A percentile compares a stretch with the other conserved stretches of the same genome.
Evolutionary conservation across 2,329 filamentous ascomycete genomes (phyloP).

Genomic region (Bipolaris victoriae): DNA sequence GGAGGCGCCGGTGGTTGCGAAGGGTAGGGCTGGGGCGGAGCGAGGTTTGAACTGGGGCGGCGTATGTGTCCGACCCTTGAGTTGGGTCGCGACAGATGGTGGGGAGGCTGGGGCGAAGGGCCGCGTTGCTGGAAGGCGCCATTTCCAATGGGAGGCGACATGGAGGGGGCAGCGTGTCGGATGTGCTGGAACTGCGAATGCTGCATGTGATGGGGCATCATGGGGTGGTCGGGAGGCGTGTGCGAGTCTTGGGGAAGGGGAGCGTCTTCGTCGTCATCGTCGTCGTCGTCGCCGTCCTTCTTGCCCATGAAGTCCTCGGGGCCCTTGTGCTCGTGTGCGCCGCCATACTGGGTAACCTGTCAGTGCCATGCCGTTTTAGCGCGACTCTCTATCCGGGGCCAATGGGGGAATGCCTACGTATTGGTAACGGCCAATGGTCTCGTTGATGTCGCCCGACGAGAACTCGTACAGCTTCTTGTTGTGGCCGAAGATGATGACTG

Average conservation of each 20-base stretch:
- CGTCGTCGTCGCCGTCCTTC: conserved; percentile 73
- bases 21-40: conserved; percentile 66
- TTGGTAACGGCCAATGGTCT: conserved; percentile 86
- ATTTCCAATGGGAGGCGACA: conserved; percentile 85
- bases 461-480: conserved; percentile 99
- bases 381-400: conserved; percentile 4
- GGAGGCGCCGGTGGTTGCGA: conserved; percentile 65
- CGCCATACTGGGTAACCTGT: conserved; percentile 72
- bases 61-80: conserved; percentile 77
- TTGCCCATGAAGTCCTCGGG: conserved; percentile 89
- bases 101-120: conserved; percentile 80
- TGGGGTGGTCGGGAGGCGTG: conserved; percentile 66
- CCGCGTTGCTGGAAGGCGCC: conserved; percentile 72
- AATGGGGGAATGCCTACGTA: conserved; percentile 69
- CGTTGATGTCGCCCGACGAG: conserved; percentile 90
- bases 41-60: conserved; percentile 75
- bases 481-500: conserved; percentile 96
- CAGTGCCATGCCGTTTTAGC: conserved; percentile 35
- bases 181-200: conserved; percentile 76
- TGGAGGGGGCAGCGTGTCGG: conserved; percentile 80
- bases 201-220: conserved; percentile 56
- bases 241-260: conserved; percentile 74
- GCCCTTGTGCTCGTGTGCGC: conserved; percentile 94
- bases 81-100: conserved; percentile 71
- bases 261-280: conserved; percentile 76